Evolutionary conservation across 2,329 filamentous ascomycete species (phyloP), one percentile per base, ranked within the genome.

Genomic region (Verticillium tricorpus): DNA sequence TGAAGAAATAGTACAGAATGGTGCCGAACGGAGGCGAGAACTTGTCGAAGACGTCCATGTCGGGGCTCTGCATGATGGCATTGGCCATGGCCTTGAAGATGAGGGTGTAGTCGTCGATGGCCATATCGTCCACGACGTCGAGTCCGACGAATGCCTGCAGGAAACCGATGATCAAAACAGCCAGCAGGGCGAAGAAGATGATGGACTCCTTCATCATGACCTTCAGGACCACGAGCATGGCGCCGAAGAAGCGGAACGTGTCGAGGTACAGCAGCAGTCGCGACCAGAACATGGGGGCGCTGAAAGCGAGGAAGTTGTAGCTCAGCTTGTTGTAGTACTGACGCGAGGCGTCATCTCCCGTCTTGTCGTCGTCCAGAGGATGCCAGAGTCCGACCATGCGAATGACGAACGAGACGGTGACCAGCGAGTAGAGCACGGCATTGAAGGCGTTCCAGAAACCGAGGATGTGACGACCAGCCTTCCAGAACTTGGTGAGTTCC

Each of bases 391-490:
- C 94, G 57, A 96, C 82, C 68, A 96, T 84, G 37, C 95, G 89
- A 40, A 93, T 79, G 52, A 91, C 78, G 65, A 99, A 89, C 2
- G 92, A 96, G 3, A 91, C 85, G 0, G 87, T 85, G 37, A 99
- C 81, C 1, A 98, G 80, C 0, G 84, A 76, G 74, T 99, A 99
- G 0, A 99, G 82, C 0, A 89, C 82, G 31, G 85, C 84, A 75
- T 99, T 99, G 80, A 99, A 97, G 28, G 91, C 91, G 70, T 97
- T 97, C 95, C 95, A 98, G 74, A 99, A 99, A 22, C 92, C 89
- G 61, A 99, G 82, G 70, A 98, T 98, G 69, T 90, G 90, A 64
- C 90, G 86, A 11, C 95, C 95, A 15, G 97, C 91, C 74, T 99
- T 99, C 86, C 92, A 97, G 68, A 97, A 85, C 75, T 99, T 99